Evolutionary conservation across 2,329 filamentous ascomycete species (phyloP), one percentile per base, ranked within the genome.

Genomic region (Sporothrix inflata): DNA sequence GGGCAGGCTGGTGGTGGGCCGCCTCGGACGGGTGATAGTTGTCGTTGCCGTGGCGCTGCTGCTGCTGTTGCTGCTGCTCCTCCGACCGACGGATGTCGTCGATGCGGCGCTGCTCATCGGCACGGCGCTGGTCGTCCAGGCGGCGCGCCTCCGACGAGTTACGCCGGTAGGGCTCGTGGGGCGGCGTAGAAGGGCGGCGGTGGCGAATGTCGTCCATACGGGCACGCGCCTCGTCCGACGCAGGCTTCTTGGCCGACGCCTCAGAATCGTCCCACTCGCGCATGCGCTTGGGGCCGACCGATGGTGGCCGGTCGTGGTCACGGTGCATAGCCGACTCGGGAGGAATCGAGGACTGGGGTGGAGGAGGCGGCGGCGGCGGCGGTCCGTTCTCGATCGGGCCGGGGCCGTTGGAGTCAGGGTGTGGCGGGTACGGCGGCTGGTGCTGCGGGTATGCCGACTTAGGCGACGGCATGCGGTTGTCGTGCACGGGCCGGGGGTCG

Each of bases 261-360:
- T 97, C 94, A 47, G 95, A 92, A 47, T 95, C 92, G 76, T 98
- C 96, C 94, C 96, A 98, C 78, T 98, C 96, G 66, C 94, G 91
- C 80, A 90, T 87, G 72, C 96, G 89, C 86, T 99, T 99, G 72
- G 91, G 89, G 3, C 88, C 88, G 12, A 93, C 92, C 49, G 94
- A 97, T 0, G 91, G 83, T 21, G 94, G 93, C n/a, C 94, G 88
- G 71, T 97, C 92, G 74, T 85, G 87, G 70, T 89, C 87, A 73
- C 88, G 84, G 70, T 86, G 91, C 73, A 88, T 85, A 30, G 89
- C 88, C 73, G 88, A 87, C 78, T 95, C 91, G 63, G 91, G 90
- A 61, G 91, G 89, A 72, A 85, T 83, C 1, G 82, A 77, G 4
- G 83, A 82, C 69, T 84, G 84, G 27, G 83, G 82, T 72, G 89